Base-by-base conservation (phyloP, 768 basidiomycete species). In the Boletus rubropictus region DNA sequence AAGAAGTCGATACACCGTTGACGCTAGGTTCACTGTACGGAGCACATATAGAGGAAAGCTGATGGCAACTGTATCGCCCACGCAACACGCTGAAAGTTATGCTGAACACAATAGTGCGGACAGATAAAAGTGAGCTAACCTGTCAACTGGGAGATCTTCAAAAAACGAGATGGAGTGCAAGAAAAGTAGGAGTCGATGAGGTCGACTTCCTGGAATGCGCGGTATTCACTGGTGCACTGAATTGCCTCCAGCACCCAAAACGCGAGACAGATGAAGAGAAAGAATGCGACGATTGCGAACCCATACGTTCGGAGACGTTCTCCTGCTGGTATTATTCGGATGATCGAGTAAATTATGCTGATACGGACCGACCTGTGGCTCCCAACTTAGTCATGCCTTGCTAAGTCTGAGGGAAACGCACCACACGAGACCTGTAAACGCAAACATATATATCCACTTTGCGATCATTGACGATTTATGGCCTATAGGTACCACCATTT, bases 341-440 rank as follows among this genome's bases (percentile, higher is more conserved):
- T 20, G 21, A 61, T 51, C 11, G 58, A 59, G 21, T 41, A 49
- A 2, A 59, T 32, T 1, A 59, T 51, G 43, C 58, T 59, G 34
- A 54, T 40, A n/a, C 58, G 59, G 24, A 61, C 52, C 1, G 56
- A 44, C 58, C 58, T 59, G 28, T 31, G 5, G 15, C 34, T 14
- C 14, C 17, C 11, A 33, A 39, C 10, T 36, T 34, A 15, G 39
- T n/a, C 9, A n/a, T 15, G 35, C 11, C 5, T 15, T 18, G 8
- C 5, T 15, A 34, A 24, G 27, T 12, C n/a, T 3, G 14, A 14
- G 32, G 25, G 3, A 4, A 12, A 61, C 59, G 39, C 28, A 59
- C 58, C 58, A 59, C 15, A 51, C 5, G 18, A 46, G 15, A 32
- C 38, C 47, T 12, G 49, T 46, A 14, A 54, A 43, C 25, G 46